These are phyloP conservation scores for Melastoma malabathricum DNA, from an alignment of 345 rosid genomes.

Conservation along the genomic window DNA sequence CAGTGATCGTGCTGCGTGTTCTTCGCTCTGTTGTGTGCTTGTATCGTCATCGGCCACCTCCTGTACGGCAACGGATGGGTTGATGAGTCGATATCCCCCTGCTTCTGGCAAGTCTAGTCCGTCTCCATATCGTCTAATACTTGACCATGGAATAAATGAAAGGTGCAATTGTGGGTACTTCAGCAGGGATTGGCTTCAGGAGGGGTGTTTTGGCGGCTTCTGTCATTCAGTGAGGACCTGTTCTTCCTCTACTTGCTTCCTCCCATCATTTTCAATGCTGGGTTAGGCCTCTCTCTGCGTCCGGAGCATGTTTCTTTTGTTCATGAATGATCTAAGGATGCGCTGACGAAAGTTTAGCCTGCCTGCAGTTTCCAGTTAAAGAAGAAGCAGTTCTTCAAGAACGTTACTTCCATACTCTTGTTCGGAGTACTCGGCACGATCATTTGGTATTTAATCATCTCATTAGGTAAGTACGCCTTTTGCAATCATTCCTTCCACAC, in stretches of 20 bases:
- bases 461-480: constrained; percentile 22
- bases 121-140: no score
- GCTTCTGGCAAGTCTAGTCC: constrained; percentile 16
- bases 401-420: constrained; percentile 35
- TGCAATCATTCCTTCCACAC: no score
- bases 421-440: constrained; percentile 53
- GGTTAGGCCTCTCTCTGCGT: constrained; percentile 17
- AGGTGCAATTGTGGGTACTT: background rate
- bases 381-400: no score
- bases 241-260: constrained; percentile 66
- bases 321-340: background rate
- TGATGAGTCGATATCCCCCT: constrained; percentile 44
- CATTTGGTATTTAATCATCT: constrained; percentile 47
- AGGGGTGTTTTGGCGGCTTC: constrained; percentile 31
- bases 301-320: background rate
- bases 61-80: constrained; percentile 56
- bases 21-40: constrained; percentile 41
- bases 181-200: constrained; percentile 44
- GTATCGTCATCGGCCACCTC: constrained; percentile 43
- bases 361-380: constrained; percentile 57
- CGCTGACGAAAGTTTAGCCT: background rate
- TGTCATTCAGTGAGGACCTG: constrained; percentile 50
- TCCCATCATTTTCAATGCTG: constrained; percentile 61
- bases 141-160: background rate
- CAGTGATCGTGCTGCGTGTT: constrained; percentile 27